A percentile compares a stretch with the other conserved stretches of the same genome.
Conservation (phyloP, 148 eudicot species). For the Chenopodium suecicum region DNA sequence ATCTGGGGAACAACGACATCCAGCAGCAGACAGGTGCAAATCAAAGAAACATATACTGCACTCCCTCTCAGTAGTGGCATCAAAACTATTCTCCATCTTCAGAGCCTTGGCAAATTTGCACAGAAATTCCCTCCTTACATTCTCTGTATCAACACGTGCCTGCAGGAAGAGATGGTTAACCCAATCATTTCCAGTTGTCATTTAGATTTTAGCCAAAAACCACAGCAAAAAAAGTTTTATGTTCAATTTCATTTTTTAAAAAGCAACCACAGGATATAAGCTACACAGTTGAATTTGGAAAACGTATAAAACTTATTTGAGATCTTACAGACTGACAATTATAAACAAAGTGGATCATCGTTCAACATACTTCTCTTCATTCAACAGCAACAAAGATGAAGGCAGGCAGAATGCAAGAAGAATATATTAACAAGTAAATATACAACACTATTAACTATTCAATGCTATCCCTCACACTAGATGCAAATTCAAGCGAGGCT, state of each 20-base stretch:
- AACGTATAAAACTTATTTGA: not conserved
- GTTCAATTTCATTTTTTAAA: no score
- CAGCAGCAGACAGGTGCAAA: constrained; percentile 90
- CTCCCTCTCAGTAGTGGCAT: constrained; percentile 85
- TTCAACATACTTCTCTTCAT: not conserved
- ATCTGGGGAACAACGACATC: constrained; percentile 87
- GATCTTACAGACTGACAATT: not conserved
- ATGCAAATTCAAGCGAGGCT: not conserved
- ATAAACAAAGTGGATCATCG: not conserved
- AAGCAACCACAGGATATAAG: not conserved
- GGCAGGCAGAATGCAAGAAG: not conserved
- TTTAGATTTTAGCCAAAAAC: not conserved
- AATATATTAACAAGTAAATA: not conserved
- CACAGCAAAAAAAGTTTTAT: not conserved
- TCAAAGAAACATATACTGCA: constrained; percentile 86
- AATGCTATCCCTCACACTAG: not conserved
- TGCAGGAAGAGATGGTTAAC: constrained; percentile 30
- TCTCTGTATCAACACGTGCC: constrained; percentile 84
- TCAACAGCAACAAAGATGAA: not conserved
- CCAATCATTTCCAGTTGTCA: not conserved
- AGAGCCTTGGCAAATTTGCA: constrained; percentile 62
- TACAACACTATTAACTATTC: not conserved
- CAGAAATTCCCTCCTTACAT: constrained; percentile 73
- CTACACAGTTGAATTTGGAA: not conserved
- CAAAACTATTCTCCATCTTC: constrained; percentile 88